Evolutionary conservation across 1,284 basidiomycete species (phyloP).

Genomic region (Apiotrichum gamsii): DNA sequence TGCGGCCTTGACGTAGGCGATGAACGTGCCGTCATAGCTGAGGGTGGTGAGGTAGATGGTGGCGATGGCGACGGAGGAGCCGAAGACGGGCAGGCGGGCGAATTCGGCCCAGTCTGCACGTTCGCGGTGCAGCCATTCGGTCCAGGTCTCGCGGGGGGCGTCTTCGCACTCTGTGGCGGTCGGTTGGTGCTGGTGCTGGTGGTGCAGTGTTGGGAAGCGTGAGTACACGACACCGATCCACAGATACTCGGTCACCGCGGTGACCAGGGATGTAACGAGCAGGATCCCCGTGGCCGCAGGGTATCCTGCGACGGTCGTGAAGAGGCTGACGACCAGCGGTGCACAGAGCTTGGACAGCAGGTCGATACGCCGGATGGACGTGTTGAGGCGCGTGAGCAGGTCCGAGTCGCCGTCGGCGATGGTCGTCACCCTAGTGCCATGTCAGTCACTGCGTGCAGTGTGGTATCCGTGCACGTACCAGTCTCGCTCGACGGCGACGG

Average conservation of each 20-base stretch:
- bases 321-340: slow-evolving; percentile 26
- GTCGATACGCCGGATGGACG: slow-evolving; percentile 49
- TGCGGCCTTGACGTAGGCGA: slow-evolving; percentile 39
- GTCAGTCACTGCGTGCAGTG: not conserved
- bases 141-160: not conserved
- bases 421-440: slow-evolving; percentile 39
- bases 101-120: slow-evolving; percentile 48
- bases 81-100: slow-evolving; percentile 47
- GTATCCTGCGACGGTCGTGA: too few relatives aligned
- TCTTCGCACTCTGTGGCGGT: not conserved
- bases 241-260: slow-evolving; percentile 38
- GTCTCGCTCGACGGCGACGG: slow-evolving; percentile 50
- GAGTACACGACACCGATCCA: slow-evolving; percentile 47
- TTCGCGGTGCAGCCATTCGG: slow-evolving; percentile 15
- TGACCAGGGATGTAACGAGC: slow-evolving; percentile 50
- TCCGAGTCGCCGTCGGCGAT: slow-evolving; percentile 39
- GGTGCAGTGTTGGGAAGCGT: slow-evolving; percentile 34
- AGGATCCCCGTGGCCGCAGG: slow-evolving; percentile 26
- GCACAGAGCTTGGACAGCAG: slow-evolving; percentile 49
- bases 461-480: slow-evolving; percentile 40
- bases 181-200: not conserved
- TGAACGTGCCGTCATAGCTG: slow-evolving; percentile 44
- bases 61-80: slow-evolving; percentile 41
- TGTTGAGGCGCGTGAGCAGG: slow-evolving; percentile 41
- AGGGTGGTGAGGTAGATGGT: slow-evolving; percentile 51